Percentiles rank a stretch among this genome's conserved stretches.
phyloP scores from a whole-genome alignment of 495 filamentous ascomycete species.

The Usnea hakonensis region DNA sequence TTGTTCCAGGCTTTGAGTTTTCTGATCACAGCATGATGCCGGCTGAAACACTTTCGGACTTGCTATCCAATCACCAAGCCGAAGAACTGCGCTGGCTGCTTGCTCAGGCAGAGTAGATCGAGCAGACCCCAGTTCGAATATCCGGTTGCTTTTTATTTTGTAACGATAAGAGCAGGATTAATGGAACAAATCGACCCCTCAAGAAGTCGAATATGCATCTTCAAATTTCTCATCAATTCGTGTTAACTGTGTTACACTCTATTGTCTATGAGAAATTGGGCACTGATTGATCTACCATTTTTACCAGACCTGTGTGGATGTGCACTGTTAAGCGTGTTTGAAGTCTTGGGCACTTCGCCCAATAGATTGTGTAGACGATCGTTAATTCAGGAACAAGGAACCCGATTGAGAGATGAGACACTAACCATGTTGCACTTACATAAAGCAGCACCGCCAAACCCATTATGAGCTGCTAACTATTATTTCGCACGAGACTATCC shows the following conservation, averaged over 20 bases:
- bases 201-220: background rate
- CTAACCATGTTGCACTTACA: conserved; percentile 28
- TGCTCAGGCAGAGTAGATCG: background rate
- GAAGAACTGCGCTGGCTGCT: conserved; percentile 45
- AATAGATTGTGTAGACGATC: background rate
- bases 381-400: background rate
- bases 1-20: conserved; percentile 59
- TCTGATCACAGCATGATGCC: conserved; percentile 56
- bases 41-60: conserved; percentile 33
- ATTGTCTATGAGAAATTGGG: background rate
- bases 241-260: background rate
- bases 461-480: conserved; percentile 15
- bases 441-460: conserved; percentile 17
- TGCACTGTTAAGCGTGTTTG: background rate
- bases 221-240: background rate
- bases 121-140: background rate
- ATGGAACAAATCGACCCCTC: background rate
- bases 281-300: background rate
- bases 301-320: background rate
- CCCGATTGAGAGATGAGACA: conserved; percentile 17
- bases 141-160: background rate
- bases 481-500: background rate
- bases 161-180: background rate
- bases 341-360: background rate
- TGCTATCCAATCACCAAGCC: conserved; percentile 41